Conservation (phyloP, 1,284 basidiomycete species). For the Fomitopsis palustris region DNA sequence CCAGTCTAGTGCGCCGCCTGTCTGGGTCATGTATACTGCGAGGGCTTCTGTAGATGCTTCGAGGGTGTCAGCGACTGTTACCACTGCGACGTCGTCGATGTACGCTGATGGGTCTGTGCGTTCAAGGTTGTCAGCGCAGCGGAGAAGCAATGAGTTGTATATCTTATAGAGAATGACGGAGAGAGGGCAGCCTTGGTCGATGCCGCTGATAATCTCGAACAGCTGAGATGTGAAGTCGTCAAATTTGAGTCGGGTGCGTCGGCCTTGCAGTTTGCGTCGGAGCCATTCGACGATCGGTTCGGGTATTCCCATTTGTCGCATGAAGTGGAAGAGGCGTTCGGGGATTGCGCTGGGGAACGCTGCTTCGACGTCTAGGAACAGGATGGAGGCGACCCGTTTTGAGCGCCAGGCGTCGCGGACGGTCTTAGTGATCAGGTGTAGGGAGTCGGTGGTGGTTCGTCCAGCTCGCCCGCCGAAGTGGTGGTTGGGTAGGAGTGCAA, state of each 20-base stretch:
- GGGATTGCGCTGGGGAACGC: neutral
- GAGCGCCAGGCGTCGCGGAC: constrained; percentile 33
- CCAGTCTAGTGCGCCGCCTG: constrained; percentile 20
- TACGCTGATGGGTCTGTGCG: constrained; percentile 13
- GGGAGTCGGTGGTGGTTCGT: constrained; percentile 33
- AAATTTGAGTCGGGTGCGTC: constrained; percentile 24
- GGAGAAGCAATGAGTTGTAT: constrained; percentile 31
- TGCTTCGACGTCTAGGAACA: constrained; percentile 20
- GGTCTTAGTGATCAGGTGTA: constrained; percentile 28
- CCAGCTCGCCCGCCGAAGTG: constrained; percentile 36
- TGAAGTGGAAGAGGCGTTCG: too few relatives aligned
- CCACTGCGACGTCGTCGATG: constrained; percentile 26
- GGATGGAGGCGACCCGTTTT: constrained; percentile 25
- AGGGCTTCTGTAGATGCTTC: constrained; percentile 14
- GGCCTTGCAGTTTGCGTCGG: constrained; percentile 15
- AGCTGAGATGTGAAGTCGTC: constrained; percentile 25
- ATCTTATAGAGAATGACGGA: constrained; percentile 30
- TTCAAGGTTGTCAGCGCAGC: constrained; percentile 4
- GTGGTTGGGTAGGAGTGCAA: constrained; percentile 17
- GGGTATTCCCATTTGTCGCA: constrained; percentile 22
- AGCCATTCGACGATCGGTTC: constrained; percentile 22
- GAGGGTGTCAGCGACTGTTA: constrained; percentile 13
- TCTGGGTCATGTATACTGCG: constrained; percentile 15
- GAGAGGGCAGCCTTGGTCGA: constrained; percentile 33
- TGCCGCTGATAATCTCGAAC: constrained; percentile 25